Percentiles rank a stretch among this genome's conserved stretches.
These are phyloP conservation scores for Ensete glaucum DNA, from an alignment of 176 grass and related monocot species.

Conservation along the genomic window DNA sequence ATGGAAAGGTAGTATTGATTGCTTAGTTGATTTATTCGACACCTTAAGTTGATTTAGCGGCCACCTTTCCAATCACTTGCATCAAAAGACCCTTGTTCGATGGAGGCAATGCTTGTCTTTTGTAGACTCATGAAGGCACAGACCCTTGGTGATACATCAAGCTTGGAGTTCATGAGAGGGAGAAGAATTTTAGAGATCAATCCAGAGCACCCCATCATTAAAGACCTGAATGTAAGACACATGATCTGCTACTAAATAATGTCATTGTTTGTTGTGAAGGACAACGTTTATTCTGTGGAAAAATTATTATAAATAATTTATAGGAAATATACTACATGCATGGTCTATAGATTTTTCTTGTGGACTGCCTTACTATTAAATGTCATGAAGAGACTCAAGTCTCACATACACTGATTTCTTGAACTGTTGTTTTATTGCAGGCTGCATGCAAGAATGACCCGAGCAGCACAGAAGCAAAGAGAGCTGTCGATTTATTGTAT, in stretches of 20 bases:
- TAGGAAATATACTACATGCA: no score
- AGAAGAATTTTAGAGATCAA: conserved; percentile 94
- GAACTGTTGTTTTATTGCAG: conserved; percentile 19
- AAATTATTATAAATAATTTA: no score
- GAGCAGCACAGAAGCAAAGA: conserved; percentile 66
- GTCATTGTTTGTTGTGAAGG: no score
- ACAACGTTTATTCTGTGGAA: no score
- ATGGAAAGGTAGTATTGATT: conserved; percentile 60
- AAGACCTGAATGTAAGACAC: conserved; percentile 79
- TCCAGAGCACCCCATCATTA: conserved; percentile 71
- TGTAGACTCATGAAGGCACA: conserved; percentile 95
- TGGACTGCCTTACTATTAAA: no score
- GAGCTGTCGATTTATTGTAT: conserved; percentile 74
- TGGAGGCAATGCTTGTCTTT: neutral
- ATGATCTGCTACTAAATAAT: neutral
- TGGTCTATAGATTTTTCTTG: no score
- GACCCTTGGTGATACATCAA: conserved; percentile 92
- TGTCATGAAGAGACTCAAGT: no score
- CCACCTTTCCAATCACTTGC: no score
- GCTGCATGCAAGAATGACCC: conserved; percentile 95
- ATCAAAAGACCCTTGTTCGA: no score
- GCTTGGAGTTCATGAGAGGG: conserved; percentile 89
- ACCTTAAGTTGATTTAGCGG: no score
- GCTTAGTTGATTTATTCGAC: neutral
- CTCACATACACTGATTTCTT: neutral